A percentile compares a stretch with the other conserved stretches of the same genome.
phyloP scores from a whole-genome alignment of 148 eudicot genomes.

The Chenopodium berlandieri region DNA sequence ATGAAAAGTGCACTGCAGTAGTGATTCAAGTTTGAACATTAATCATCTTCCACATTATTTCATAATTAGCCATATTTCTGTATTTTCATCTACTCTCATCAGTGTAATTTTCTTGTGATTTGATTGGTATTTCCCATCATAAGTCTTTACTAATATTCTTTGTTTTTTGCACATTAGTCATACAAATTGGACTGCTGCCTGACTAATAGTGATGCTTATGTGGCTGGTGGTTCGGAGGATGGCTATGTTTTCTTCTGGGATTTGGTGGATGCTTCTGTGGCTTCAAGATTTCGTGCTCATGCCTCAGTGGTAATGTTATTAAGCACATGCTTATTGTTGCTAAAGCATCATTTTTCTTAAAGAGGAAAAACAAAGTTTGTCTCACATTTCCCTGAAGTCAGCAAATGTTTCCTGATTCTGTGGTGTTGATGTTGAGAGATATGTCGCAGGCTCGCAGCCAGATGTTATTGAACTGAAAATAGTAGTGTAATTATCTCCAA shows the following conservation, averaged over 20 bases:
- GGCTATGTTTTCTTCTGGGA: conserved; percentile 93
- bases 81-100: neutral
- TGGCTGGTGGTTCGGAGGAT: conserved; percentile 91
- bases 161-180: conserved; percentile 45
- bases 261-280: conserved; percentile 83
- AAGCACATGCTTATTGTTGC: conserved; percentile 3
- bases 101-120: neutral
- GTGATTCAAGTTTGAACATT: neutral
- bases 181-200: conserved; percentile 97
- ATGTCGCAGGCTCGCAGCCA: neutral
- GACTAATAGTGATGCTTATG: conserved; percentile 86
- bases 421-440: conserved; percentile 4
- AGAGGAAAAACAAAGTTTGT: too few relatives aligned
- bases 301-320: conserved; percentile 68
- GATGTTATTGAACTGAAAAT: neutral
- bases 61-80: neutral
- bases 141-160: conserved; percentile 8
- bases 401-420: neutral
- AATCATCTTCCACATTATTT: neutral
- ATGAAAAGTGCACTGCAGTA: neutral
- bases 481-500: neutral
- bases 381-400: neutral
- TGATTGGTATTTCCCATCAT: neutral
- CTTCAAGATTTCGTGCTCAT: conserved; percentile 86
- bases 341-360: neutral